Conservation (phyloP, 192 early-diverging fungal genomes). For the Lunasporangiospora selenospora region DNA sequence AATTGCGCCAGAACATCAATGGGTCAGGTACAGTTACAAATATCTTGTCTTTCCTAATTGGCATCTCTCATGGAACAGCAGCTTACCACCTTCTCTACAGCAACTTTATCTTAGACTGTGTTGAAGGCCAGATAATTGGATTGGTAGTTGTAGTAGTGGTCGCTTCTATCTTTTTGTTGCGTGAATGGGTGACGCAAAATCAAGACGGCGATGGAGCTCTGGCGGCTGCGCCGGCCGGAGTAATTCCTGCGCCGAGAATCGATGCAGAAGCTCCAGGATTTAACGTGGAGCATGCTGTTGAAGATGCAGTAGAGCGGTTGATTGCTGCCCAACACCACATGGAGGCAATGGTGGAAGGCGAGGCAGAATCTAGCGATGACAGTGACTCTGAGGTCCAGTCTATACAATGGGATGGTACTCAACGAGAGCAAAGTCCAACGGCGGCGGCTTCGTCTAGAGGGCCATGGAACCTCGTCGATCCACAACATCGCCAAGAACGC, state of each 20-base stretch:
- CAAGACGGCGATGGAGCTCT: constrained; percentile 5
- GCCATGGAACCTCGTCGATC: background rate
- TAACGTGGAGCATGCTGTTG: constrained; percentile 10
- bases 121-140: constrained; percentile 89
- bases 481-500: background rate
- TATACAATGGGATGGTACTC: background rate
- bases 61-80: background rate
- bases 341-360: constrained; percentile 39
- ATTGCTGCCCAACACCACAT: constrained; percentile 44
- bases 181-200: constrained; percentile 87
- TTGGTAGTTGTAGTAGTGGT: constrained; percentile 78
- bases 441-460: background rate
- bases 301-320: constrained; percentile 36
- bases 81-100: constrained; percentile 15
- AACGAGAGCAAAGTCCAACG: background rate
- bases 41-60: background rate
- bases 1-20: constrained; percentile 27
- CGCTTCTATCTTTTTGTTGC: constrained; percentile 77
- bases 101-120: constrained; percentile 66
- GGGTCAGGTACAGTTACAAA: constrained; percentile 20
- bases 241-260: too few species aligned
- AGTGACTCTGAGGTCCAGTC: background rate
- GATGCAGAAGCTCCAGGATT: constrained; percentile 13
- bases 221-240: constrained; percentile 5
- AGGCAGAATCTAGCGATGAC: constrained; percentile 10